Conservation (phyloP, 2,329 filamentous ascomycete genomes). For the Colletotrichum falcatum region DNA sequence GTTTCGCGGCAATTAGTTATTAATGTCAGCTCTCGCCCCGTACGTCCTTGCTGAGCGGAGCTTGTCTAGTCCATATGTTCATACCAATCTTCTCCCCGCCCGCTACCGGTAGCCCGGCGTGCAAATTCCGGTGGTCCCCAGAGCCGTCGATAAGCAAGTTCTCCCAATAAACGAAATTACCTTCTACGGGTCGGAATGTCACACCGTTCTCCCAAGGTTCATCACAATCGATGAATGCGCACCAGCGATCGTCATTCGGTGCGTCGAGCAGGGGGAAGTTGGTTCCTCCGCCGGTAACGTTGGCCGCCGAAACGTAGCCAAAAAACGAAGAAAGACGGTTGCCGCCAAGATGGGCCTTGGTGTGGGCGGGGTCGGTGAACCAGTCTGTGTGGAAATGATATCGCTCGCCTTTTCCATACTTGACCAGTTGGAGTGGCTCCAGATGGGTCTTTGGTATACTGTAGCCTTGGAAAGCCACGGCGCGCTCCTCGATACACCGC, state of each 20-base stretch:
- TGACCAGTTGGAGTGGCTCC: constrained; percentile 62
- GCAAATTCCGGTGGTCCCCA: constrained; percentile 58
- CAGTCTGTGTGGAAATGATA: constrained; percentile 66
- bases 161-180: constrained; percentile 63
- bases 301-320: constrained; percentile 56
- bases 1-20: background rate
- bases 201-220: constrained; percentile 59
- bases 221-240: constrained; percentile 60
- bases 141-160: constrained; percentile 55
- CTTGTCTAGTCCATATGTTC: constrained; percentile 65
- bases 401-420: constrained; percentile 57
- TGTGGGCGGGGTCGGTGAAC: constrained; percentile 56
- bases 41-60: constrained; percentile 51
- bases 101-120: constrained; percentile 60
- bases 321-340: constrained; percentile 62
- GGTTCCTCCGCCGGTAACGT: constrained; percentile 60
- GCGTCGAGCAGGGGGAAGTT: constrained; percentile 60
- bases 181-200: constrained; percentile 60
- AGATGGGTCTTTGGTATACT: constrained; percentile 51
- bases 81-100: constrained; percentile 62
- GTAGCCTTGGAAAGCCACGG: constrained; percentile 59
- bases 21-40: constrained; percentile 46
- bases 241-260: constrained; percentile 47
- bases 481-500: constrained; percentile 60
- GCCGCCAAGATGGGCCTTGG: constrained; percentile 53